Percentiles rank a stretch among this genome's conserved stretches.
Conservation (phyloP, 768 basidiomycete genomes). For the Tulasnella sp. region DNA sequence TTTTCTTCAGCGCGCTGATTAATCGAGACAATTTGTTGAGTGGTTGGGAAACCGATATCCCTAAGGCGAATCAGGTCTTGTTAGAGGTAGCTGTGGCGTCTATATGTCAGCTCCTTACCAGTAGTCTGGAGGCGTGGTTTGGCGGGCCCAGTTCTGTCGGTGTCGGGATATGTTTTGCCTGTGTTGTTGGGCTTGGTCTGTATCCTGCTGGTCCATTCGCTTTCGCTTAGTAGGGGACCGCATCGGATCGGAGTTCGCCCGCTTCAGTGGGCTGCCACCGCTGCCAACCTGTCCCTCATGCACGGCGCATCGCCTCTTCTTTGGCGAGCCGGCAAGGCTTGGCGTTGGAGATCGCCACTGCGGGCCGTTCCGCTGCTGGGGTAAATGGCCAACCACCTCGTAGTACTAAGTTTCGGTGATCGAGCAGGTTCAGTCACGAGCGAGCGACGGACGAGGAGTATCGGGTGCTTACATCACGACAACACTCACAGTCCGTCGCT, state of each 20-base stretch:
- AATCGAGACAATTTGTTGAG: conserved; percentile 77
- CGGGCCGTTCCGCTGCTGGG: conserved; percentile 64
- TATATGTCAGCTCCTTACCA: conserved; percentile 48
- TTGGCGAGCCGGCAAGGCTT: conserved; percentile 36
- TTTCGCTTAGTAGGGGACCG: conserved; percentile 36
- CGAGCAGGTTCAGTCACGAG: not conserved
- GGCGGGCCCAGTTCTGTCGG: conserved; percentile 68
- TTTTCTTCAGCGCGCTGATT: conserved; percentile 74
- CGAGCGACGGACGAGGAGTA: not conserved
- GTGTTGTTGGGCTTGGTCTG: conserved; percentile 51
- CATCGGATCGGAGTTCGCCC: not conserved
- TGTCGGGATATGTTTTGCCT: conserved; percentile 73
- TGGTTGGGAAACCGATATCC: conserved; percentile 87
- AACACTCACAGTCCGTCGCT: conserved; percentile 81
- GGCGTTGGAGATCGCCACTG: conserved; percentile 69
- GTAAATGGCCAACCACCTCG: conserved; percentile 71
- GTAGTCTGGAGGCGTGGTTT: conserved; percentile 81
- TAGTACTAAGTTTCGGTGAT: conserved; percentile 64
- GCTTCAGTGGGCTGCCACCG: conserved; percentile 35
- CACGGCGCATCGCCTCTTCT: conserved; percentile 24
- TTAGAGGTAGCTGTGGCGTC: not conserved
- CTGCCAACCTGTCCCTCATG: conserved; percentile 37
- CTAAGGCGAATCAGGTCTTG: not conserved
- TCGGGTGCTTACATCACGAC: conserved; percentile 61
- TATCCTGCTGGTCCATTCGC: conserved; percentile 40